Base-by-base conservation (phyloP, 495 filamentous ascomycete genomes). In the Aspergillus wentii region DNA sequence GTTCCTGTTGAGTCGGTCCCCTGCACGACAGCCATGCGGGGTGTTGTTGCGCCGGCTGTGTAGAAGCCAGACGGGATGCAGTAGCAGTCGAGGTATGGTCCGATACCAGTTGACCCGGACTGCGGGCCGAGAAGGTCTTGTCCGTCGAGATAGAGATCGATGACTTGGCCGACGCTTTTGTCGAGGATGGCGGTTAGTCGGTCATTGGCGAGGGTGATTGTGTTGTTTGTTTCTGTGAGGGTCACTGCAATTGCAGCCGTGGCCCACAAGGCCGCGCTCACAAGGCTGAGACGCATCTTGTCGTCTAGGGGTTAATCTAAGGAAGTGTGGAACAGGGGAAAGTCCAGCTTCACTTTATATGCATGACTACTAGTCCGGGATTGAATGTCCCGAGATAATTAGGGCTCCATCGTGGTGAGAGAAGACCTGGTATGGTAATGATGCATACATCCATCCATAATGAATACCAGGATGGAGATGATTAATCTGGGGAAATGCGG, bases 31-130 rank as follows among this genome's bases (percentile, higher is more conserved):
- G 71, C 38, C 40, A 65, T 68, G 1, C 47, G 51, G 1, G 67
- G 67, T 1, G 52, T 59, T 5, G 64, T 72, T n/a, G 64, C 54
- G 0, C 74, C 72, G 1, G 72, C 62, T 0, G 74, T 74, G 42
- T 74, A 78, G 38, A 60, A 62, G 1, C 76, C 74, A 0, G 69
- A 71, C 0, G 72, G 74, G 3, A 64, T 68, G 43, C 74, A 80
- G 44, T 77, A 78, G 46, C 75, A 79, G 43, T 78, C 76, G 11
- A 79, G 64, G 40, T 79, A 77, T 1, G 71, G 66, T 0, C 71
- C 71, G 30, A 70, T 61, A 5, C 75, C 72, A 4, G 52, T 62
- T 5, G 57, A 68, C 1, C 71, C 68, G 4, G 57, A 64, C 8
- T 59, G 49, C 1, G 61, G 44, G 11, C 73, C 69, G 5, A 79